Evolutionary conservation across 1,284 basidiomycete genomes (phyloP), one percentile per base, ranked within the genome.

Genomic region (Sanguinoderma infundibulare): DNA sequence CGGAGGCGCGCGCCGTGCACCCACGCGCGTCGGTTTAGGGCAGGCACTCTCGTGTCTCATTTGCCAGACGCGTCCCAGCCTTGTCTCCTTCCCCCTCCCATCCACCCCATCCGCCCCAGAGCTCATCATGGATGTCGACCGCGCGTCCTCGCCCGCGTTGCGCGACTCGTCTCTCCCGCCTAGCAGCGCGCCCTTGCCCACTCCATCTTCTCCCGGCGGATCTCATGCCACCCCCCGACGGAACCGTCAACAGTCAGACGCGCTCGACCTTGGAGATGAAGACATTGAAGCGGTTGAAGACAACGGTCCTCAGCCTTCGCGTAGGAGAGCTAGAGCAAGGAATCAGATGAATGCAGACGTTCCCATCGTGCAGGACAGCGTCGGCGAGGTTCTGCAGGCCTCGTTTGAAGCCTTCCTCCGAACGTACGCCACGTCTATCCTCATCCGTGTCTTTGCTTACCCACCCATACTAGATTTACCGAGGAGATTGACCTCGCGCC

Each of bases 321-420:
- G 67, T 10, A 63, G 65, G 42, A 60, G 66, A 40, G 47, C 63
- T 6, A 44, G 68, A 74, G 35, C 81, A 2, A 79, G 81, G 59
- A 80, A 80, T 26, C 84, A 85, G 67, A 76, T 77, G 14, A 82
- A 82, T 57, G 84, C 80, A 5, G 87, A 94, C 67, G 85, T 96
- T 1, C 92, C 95, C 1, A 79, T 94, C 53, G 95, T 98, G 1
- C 91, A 90, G 67, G 97, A 98, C 76, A 87, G 91, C 40, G 95
- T 97, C 14, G 96, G 96, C 55, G 96, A 98, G 77, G 93, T 91
- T 69, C 92, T 98, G 3, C 88, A 91, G 62, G 93, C 96, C 72
- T 90, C 90, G 68, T 98, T 98, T 72, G 90, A 93, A 73, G 85
- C 86, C 5, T 98, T 99, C 77, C 77, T 99, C 57, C 92, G 95